phyloP scores from a whole-genome alignment of 2,329 filamentous ascomycete species.

The Teratosphaeria pseudoeucalypti region DNA sequence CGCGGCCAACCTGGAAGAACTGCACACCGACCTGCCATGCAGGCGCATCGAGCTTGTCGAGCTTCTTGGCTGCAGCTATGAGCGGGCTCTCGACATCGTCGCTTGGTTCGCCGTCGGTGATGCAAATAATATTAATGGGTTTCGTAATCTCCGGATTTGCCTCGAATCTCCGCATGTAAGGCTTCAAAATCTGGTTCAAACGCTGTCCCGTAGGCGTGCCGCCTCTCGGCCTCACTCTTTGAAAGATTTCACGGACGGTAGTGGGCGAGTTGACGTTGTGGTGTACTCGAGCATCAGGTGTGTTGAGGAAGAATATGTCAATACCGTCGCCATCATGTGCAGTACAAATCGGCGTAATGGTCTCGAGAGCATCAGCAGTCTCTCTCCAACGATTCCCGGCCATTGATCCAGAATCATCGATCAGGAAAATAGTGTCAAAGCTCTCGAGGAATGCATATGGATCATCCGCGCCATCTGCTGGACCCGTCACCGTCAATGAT shows the following conservation, averaged over 20 bases:
- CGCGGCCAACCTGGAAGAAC: conserved; percentile 87
- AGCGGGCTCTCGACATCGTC: conserved; percentile 70
- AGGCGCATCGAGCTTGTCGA: conserved; percentile 60
- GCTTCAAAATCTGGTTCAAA: conserved; percentile 59
- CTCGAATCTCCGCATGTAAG: conserved; percentile 55
- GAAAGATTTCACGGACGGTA: conserved; percentile 60
- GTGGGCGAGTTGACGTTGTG: conserved; percentile 49
- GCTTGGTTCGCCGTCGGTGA: conserved; percentile 75
- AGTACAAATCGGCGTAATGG: conserved; percentile 75
- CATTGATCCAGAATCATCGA: conserved; percentile 92
- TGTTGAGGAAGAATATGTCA: conserved; percentile 86
- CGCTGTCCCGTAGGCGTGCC: conserved; percentile 66
- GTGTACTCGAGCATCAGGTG: conserved; percentile 49
- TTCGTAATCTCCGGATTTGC: conserved; percentile 45
- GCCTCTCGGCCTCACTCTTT: conserved; percentile 51
- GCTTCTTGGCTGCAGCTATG: conserved; percentile 53
- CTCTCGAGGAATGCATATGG: conserved; percentile 62
- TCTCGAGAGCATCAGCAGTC: conserved; percentile 55
- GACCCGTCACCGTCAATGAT: conserved; percentile 10
- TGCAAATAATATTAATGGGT: conserved; percentile 82
- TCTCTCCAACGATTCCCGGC: conserved; percentile 64
- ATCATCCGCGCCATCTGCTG: conserved; percentile 42
- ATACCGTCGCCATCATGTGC: conserved; percentile 72
- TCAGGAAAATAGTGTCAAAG: conserved; percentile 83
- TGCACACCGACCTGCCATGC: conserved; percentile 82